Percentiles rank a stretch among this genome's conserved stretches.
Conservation (phyloP, 495 filamentous ascomycete species). For the Glarea lozoyensis region DNA sequence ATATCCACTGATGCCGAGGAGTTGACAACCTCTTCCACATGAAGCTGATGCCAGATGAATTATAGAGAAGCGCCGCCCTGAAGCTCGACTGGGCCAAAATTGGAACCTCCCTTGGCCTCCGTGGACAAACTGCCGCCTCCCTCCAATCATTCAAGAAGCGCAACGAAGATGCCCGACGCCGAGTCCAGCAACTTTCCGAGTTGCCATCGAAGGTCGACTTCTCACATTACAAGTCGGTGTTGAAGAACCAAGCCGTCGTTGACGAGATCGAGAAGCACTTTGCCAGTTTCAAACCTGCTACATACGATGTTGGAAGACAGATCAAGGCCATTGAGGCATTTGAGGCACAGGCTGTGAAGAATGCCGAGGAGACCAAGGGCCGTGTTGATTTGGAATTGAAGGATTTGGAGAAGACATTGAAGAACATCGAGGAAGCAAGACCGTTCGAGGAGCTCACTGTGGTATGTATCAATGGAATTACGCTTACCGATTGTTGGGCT, state of each 20-base stretch:
- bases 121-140: slow-evolving; percentile 81
- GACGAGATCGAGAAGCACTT: slow-evolving; percentile 96
- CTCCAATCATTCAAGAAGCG: slow-evolving; percentile 98
- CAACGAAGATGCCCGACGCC: slow-evolving; percentile 97
- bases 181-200: slow-evolving; percentile 68
- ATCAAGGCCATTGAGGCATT: slow-evolving; percentile 97
- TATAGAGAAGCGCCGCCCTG: slow-evolving; percentile 91
- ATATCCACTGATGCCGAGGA: too few species aligned
- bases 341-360: slow-evolving; percentile 93
- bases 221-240: slow-evolving; percentile 74
- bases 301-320: slow-evolving; percentile 84
- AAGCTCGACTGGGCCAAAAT: slow-evolving; percentile 99
- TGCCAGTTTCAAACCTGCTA: slow-evolving; percentile 77
- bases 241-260: slow-evolving; percentile 91
- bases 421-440: slow-evolving; percentile 93
- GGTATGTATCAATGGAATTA: slow-evolving; percentile 48
- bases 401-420: slow-evolving; percentile 85
- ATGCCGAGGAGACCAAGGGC: slow-evolving; percentile 89
- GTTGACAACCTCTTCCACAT: too few species aligned
- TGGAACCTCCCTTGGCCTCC: slow-evolving; percentile 84
- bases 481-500: not conserved
- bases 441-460: slow-evolving; percentile 97
- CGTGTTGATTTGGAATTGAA: slow-evolving; percentile 88
- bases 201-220: slow-evolving; percentile 84
- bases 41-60: too few species aligned